Evolutionary conservation across 257 asterid species (phyloP), one percentile per base, ranked within the genome.

Genomic region (Nemophila menziesii): DNA sequence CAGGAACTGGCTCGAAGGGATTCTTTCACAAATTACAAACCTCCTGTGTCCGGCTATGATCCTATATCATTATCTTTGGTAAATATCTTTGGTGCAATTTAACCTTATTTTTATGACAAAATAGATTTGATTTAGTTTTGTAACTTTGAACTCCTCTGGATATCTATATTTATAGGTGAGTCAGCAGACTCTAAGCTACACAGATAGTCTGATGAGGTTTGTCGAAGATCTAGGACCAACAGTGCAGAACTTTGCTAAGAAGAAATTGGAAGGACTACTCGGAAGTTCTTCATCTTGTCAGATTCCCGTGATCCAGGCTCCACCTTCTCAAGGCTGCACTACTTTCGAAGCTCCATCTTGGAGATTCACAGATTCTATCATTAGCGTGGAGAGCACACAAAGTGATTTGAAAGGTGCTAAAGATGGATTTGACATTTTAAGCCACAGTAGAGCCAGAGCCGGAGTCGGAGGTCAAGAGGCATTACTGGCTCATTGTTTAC

Each of bases 161-260:
- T 33, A 44, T n/a, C 21, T 13, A 13, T 42, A 12, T 41, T 39
- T 38, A 38, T 38, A 57, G 84, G 58, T 50, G 64, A 67, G 67
- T 53, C 52, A 48, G 20, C 75, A 62, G 48, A 74, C 58, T 4
- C 24, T 53, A 13, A 62, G 62, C 44, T 83, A 83, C 69, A 58
- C 50, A 41, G 74, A 75, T 8, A 83, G 97, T 72, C 54, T 83
- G 58, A 56, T 64, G 75, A 52, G 49, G 23, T 89, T 55, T 16
- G 71, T 48, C 3, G 66, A 74, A 65, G 90, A 60, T n/a, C 68
- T 89, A 61, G 97, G 95, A 22, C 78, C 90, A 38, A 66, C 58
- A 12, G 95, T 84, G 15, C 65, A 70, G 33, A 51, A 33, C 69
- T 70, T 83, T 44, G 95, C 93, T 14, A 52, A 49, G 21, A 20